Evolutionary conservation across 2,329 filamentous ascomycete genomes (phyloP).

Genomic region (Aspergillus japonicus): DNA sequence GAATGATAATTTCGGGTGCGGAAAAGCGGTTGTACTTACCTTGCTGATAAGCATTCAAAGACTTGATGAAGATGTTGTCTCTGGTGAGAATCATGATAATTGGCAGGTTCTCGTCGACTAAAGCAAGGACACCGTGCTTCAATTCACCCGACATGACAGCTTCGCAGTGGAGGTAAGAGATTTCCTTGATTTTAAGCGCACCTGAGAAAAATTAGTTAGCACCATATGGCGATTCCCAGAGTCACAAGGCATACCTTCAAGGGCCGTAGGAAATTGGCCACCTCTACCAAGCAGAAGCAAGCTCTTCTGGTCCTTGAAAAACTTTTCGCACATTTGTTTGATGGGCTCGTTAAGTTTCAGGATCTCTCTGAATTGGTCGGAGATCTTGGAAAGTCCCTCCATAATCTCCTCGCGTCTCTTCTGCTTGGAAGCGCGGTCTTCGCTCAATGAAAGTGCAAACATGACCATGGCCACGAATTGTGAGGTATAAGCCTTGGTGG

Average conservation of each 20-base stretch:
- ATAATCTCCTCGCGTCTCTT: constrained; percentile 93
- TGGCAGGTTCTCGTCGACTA: constrained; percentile 96
- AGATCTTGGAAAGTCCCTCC: constrained; percentile 83
- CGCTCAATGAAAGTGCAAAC: constrained; percentile 94
- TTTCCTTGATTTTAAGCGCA: constrained; percentile 99
- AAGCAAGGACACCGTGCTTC: constrained; percentile 95
- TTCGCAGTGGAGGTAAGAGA: constrained; percentile 98
- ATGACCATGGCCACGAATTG: constrained; percentile 99
- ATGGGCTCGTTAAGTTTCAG: constrained; percentile 88
- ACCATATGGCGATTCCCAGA: not conserved
- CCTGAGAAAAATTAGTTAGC: constrained; percentile 42
- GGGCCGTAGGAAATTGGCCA: constrained; percentile 89
- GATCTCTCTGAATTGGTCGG: constrained; percentile 87
- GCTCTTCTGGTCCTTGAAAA: constrained; percentile 96
- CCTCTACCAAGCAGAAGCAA: constrained; percentile 90
- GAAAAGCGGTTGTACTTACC: constrained; percentile 51
- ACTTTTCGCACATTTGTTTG: constrained; percentile 89
- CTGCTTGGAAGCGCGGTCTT: constrained; percentile 94
- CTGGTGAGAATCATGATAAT: constrained; percentile 99
- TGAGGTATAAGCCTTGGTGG: constrained; percentile 98
- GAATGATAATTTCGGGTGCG: constrained; percentile 10
- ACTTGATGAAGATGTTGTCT: constrained; percentile 95
- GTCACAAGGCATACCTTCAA: constrained; percentile 65
- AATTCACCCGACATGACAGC: constrained; percentile 99
- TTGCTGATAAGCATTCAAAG: constrained; percentile 99